Evolutionary conservation across 805 yeast genomes (phyloP), one percentile per base, ranked within the genome.

Genomic region (Candida mattraensis): DNA sequence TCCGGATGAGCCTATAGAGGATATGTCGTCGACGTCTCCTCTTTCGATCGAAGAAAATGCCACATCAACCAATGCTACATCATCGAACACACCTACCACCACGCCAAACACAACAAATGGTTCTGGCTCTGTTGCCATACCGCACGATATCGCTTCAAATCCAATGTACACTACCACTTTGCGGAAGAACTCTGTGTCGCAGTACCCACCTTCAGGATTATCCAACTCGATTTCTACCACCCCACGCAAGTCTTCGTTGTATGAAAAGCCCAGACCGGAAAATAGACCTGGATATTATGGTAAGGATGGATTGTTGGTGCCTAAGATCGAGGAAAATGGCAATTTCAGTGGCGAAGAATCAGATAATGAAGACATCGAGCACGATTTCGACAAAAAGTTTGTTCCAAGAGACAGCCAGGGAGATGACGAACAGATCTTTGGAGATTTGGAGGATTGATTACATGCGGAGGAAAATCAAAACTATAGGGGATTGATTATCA

Each of bases 171-270:
- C 51, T 3, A 42, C 52, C 1, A 39, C 59, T 15, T 39, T 55
- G 28, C 53, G 77, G 45, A 63, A 70, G 18, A 59, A 59, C 39
- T 72, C 77, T 5, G 53, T 67, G 7, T 64, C 73, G 5, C 72
- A 66, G 35, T 62, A 66, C 33, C 76, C 78, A 6, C 76, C 75
- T 30, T 57, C 69, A 13, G 28, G 54, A 15, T 32, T 45, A 7
- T 37, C 46, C 17, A 29, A 45, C 12, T 43, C 53, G 14, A 21
- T 38, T 14, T 38, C 45, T 8, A 30, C 40, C 28, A 42, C 47
- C 7, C 47, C 50, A 4, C 33, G 48, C 11, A 44, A 35, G 23
- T 24, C 35, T 12, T 36, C 33, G 25, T 19, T 42, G 25, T 37
- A 33, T 28, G 46, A 32, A 32, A 35, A 30, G 32, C 18, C 16